Evolutionary conservation across 2,329 filamentous ascomycete species (phyloP).

Genomic region (Neonectria faginata): DNA sequence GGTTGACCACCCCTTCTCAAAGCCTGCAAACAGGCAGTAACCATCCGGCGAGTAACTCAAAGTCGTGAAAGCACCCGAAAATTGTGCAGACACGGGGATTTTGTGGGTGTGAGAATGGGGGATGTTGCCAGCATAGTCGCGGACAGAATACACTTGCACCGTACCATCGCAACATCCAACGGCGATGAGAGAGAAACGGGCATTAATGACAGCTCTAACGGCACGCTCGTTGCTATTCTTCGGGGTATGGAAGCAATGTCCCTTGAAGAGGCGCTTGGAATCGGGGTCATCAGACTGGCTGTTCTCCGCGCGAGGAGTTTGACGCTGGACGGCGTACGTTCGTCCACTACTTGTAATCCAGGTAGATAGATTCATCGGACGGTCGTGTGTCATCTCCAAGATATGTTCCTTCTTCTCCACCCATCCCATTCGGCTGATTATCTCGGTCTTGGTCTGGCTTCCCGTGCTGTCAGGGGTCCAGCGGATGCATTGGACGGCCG

Average conservation of each 20-base stretch:
- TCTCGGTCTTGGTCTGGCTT: conserved; percentile 89
- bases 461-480: conserved; percentile 89
- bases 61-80: conserved; percentile 78
- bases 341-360: conserved; percentile 92
- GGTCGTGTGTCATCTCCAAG: conserved; percentile 89
- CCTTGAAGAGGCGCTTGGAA: conserved; percentile 80
- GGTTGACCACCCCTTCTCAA: conserved; percentile 90
- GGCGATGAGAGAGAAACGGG: conserved; percentile 92
- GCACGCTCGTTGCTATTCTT: conserved; percentile 70
- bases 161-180: conserved; percentile 84
- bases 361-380: conserved; percentile 94
- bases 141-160: conserved; percentile 89
- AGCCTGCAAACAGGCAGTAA: conserved; percentile 94
- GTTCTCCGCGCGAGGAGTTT: conserved; percentile 55
- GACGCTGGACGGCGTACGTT: conserved; percentile 90
- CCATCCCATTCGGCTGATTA: conserved; percentile 89
- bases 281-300: conserved; percentile 59
- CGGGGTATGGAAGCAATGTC: conserved; percentile 89
- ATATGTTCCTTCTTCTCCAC: conserved; percentile 82
- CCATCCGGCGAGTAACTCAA: conserved; percentile 93
- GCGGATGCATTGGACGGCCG: conserved; percentile 95
- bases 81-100: conserved; percentile 73
- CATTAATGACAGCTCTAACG: conserved; percentile 85
- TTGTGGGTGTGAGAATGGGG: conserved; percentile 84
- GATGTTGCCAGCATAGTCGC: conserved; percentile 94